phyloP scores from a whole-genome alignment of 352 stramenopile species.

The Phytopythium helicoides region DNA sequence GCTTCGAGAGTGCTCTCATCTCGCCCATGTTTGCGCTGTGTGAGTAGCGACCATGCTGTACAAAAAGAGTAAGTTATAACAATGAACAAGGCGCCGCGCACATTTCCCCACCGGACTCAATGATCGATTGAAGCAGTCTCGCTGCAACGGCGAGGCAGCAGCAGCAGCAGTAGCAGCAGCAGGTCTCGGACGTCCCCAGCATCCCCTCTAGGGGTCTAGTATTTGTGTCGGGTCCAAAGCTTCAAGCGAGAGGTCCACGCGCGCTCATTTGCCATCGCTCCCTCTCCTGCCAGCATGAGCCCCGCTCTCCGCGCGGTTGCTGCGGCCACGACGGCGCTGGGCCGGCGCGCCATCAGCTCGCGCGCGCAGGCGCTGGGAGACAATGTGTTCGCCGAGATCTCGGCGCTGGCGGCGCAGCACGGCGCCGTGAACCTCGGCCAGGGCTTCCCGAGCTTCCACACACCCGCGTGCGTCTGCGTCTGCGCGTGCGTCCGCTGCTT shows the following conservation, averaged over 20 bases:
- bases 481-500: neutral
- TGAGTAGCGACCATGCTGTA: constrained; percentile 12
- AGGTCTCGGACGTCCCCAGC: too few relatives aligned
- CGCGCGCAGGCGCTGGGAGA: constrained; percentile 60
- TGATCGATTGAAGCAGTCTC: too few relatives aligned
- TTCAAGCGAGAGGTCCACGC: too few relatives aligned
- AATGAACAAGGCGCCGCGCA: too few relatives aligned
- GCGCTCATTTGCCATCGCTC: neutral
- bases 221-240: too few relatives aligned
- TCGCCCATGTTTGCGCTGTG: constrained; percentile 42
- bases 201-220: too few relatives aligned
- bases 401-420: constrained; percentile 75
- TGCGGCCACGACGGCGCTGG: neutral
- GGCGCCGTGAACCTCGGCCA: constrained; percentile 94
- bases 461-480: constrained; percentile 48
- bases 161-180: neutral
- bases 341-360: constrained; percentile 47
- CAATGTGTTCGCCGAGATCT: constrained; percentile 89
- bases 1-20: constrained; percentile 49
- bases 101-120: too few relatives aligned
- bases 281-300: neutral
- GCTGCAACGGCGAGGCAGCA: neutral
- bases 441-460: constrained; percentile 95
- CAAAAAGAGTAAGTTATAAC: constrained; percentile 5
- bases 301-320: neutral